Percentiles rank a stretch among this genome's conserved stretches.
Conservation (phyloP, 2,329 filamentous ascomycete genomes). For the Trichoderma pleuroti region DNA sequence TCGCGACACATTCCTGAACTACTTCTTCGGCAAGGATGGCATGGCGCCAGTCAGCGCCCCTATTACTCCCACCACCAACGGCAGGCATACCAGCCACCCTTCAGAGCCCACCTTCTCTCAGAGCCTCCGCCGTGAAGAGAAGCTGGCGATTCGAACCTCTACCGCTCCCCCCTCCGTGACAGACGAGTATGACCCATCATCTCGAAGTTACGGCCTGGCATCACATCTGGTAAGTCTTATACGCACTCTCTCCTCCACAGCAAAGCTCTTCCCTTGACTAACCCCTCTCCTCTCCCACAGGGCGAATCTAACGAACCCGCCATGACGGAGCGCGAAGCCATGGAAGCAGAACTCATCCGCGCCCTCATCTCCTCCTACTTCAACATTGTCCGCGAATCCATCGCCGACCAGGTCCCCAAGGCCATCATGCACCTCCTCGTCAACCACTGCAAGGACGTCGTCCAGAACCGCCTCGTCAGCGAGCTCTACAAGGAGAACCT, state of each 20-base stretch:
- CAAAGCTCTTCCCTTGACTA: background rate
- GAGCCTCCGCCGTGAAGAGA: slow-evolving; percentile 72
- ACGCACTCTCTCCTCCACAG: background rate
- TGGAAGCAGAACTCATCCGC: slow-evolving; percentile 96
- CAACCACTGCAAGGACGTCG: slow-evolving; percentile 96
- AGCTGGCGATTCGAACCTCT: slow-evolving; percentile 50
- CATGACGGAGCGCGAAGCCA: slow-evolving; percentile 89
- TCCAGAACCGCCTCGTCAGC: slow-evolving; percentile 94
- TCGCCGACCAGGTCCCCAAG: slow-evolving; percentile 97
- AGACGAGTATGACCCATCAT: slow-evolving; percentile 43
- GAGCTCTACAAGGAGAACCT: slow-evolving; percentile 89
- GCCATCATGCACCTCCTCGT: slow-evolving; percentile 98
- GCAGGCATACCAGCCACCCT: slow-evolving; percentile 72
- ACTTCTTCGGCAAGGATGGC: slow-evolving; percentile 97
- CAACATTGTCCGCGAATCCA: slow-evolving; percentile 98
- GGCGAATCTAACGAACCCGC: slow-evolving; percentile 70
- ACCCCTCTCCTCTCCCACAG: slow-evolving; percentile 35
- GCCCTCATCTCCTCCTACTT: slow-evolving; percentile 98
- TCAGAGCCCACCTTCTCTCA: slow-evolving; percentile 79
- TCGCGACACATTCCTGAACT: slow-evolving; percentile 91
- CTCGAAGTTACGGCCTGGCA: slow-evolving; percentile 41
- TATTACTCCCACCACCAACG: slow-evolving; percentile 31
- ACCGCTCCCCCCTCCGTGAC: slow-evolving; percentile 42
- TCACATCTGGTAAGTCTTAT: slow-evolving; percentile 57
- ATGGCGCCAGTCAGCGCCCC: slow-evolving; percentile 39